Conservation (phyloP, 257 asterid genomes). For the Solanum medicagineum region DNA sequence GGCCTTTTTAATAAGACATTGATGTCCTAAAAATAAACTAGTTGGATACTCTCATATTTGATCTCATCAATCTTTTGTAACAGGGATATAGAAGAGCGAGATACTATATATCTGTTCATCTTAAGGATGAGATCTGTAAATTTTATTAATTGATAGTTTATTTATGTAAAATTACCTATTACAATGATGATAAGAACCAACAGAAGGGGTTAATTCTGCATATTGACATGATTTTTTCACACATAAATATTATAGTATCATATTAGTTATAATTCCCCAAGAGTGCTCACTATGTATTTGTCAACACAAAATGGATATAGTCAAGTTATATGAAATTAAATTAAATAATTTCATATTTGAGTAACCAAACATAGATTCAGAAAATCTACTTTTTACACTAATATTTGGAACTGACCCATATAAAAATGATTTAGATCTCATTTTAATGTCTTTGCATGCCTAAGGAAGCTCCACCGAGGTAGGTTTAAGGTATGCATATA, state of each 20-base stretch:
- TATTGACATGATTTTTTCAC: background rate
- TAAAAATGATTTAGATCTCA: background rate
- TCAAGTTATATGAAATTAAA: background rate
- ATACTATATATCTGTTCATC: background rate
- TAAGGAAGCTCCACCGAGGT: background rate
- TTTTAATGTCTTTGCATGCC: background rate
- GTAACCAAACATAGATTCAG: background rate
- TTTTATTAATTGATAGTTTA: background rate
- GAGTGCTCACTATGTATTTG: background rate
- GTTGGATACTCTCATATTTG: background rate
- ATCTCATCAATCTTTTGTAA: background rate
- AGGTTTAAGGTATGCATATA: background rate
- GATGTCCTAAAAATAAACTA: background rate
- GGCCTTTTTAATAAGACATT: background rate
- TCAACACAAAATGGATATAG: background rate
- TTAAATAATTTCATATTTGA: background rate
- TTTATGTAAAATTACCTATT: background rate
- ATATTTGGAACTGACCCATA: background rate
- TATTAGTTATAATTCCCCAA: background rate
- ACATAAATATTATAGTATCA: background rate
- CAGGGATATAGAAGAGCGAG: background rate
- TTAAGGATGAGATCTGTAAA: background rate
- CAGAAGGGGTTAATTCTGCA: background rate
- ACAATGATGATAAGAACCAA: background rate
- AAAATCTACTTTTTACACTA: background rate